A percentile compares a stretch with the other conserved stretches of the same genome.
Evolutionary conservation across 23 red algal genomes (phyloP).

Genomic region (Gracilariopsis chorda): DNA sequence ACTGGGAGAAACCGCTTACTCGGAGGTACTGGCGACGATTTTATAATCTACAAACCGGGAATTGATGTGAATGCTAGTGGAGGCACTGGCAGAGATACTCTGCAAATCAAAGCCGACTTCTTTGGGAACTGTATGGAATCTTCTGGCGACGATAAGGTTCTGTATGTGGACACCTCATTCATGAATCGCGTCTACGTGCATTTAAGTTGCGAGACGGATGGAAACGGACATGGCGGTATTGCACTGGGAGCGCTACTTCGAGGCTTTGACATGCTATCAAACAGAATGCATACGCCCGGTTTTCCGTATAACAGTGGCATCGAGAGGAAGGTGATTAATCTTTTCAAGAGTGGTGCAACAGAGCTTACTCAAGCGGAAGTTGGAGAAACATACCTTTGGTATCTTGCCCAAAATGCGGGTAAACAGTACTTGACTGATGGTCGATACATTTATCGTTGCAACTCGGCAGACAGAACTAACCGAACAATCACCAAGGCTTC

Average conservation of each 20-base stretch:
- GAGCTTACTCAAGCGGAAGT: neutral
- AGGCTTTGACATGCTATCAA: neutral
- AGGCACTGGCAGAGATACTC: neutral
- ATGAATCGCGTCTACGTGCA: neutral
- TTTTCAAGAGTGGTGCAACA: neutral
- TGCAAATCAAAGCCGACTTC: neutral
- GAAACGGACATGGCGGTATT: neutral
- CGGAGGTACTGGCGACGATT: neutral
- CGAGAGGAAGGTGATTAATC: neutral
- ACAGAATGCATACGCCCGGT: neutral
- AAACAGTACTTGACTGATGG: neutral
- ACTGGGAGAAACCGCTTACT: neutral
- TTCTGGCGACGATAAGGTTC: neutral
- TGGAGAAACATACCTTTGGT: neutral
- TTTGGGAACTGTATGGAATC: neutral
- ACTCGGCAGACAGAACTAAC: neutral
- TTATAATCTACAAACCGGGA: neutral
- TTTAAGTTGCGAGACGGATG: neutral
- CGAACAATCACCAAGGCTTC: neutral
- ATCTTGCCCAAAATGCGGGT: neutral
- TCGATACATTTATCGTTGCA: neutral
- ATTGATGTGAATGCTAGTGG: neutral
- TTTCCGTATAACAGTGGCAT: neutral
- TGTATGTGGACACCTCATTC: neutral
- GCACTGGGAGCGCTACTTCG: neutral